These are phyloP conservation scores for Phytopythium oedochilum DNA, from an alignment of 352 stramenopile species.

Conservation along the genomic window DNA sequence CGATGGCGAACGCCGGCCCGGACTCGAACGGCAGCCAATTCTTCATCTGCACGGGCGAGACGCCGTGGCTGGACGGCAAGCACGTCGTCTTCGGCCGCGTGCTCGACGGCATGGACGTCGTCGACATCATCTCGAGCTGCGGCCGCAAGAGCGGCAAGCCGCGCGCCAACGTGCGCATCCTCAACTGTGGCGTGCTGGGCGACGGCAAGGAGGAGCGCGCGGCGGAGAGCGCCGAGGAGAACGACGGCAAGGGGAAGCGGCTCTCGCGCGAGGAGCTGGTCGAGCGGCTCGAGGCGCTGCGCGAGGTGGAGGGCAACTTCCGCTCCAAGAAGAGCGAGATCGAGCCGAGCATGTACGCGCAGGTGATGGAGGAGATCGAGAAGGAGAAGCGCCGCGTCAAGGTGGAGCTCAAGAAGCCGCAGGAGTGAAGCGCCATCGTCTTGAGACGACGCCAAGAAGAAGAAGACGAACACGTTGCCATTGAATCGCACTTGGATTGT, in stretches of 20 bases:
- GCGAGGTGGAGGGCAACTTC: conserved; percentile 62
- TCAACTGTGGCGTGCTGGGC: conserved; percentile 73
- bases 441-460: too few relatives aligned
- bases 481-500: not conserved
- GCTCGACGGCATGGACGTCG: conserved; percentile 87
- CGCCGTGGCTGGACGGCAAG: conserved; percentile 95
- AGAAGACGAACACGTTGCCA: not conserved
- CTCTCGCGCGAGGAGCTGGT: conserved; percentile 56
- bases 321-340: conserved; percentile 48
- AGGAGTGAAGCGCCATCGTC: not conserved
- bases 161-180: conserved; percentile 85
- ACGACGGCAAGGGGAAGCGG: conserved; percentile 17
- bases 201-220: conserved; percentile 5
- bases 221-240: conserved; percentile 2
- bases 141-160: conserved; percentile 86
- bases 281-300: conserved; percentile 53
- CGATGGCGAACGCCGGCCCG: conserved; percentile 86
- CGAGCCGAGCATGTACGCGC: conserved; percentile 51
- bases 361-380: conserved; percentile 65
- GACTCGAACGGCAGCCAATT: conserved; percentile 95
- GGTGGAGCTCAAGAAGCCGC: conserved; percentile 39
- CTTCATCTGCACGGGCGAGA: conserved; percentile 95
- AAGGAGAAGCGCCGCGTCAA: conserved; percentile 65
- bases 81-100: conserved; percentile 95
- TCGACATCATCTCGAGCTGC: conserved; percentile 87